Evolutionary conservation across 2,329 filamentous ascomycete genomes (phyloP).

Genomic region (Apiospora aurea): DNA sequence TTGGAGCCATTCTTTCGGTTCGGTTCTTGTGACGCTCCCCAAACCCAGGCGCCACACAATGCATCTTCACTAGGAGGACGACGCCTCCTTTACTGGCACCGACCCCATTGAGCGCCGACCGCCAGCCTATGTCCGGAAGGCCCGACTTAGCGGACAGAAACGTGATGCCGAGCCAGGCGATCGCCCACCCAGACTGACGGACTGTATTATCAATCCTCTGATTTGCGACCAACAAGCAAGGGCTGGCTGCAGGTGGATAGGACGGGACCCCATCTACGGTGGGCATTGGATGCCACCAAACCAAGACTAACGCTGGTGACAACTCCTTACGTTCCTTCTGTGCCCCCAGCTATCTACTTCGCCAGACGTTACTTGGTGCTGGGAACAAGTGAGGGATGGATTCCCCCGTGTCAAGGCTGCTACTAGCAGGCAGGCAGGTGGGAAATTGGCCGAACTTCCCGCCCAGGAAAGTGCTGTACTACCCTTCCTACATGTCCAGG

Average conservation of each 20-base stretch:
- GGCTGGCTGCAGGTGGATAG: neutral
- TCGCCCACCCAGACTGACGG: neutral
- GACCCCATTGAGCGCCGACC: constrained; percentile 22
- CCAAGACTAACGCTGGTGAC: constrained; percentile 26
- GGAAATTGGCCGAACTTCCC: constrained; percentile 18
- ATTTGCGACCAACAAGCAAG: neutral
- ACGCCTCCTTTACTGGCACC: constrained; percentile 21
- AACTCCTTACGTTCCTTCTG: constrained; percentile 20
- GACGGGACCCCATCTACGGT: neutral
- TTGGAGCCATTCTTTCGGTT: constrained; percentile 26
- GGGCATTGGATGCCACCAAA: constrained; percentile 9
- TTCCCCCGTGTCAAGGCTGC: neutral
- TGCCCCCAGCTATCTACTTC: constrained; percentile 6
- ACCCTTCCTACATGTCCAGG: neutral
- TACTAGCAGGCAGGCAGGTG: constrained; percentile 3
- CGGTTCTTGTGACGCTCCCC: constrained; percentile 26
- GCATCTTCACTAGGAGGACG: neutral
- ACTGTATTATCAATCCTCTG: neutral
- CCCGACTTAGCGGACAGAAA: constrained; percentile 22
- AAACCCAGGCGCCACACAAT: constrained; percentile 23
- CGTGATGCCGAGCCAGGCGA: constrained; percentile 26
- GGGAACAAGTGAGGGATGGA: constrained; percentile 13
- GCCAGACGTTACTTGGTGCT: constrained; percentile 28
- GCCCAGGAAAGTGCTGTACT: constrained; percentile 2
- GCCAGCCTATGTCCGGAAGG: constrained; percentile 26